A percentile compares a stretch with the other conserved stretches of the same genome.
Conservation (phyloP, 176 grass and related monocot species). For the Carex kokanica region DNA sequence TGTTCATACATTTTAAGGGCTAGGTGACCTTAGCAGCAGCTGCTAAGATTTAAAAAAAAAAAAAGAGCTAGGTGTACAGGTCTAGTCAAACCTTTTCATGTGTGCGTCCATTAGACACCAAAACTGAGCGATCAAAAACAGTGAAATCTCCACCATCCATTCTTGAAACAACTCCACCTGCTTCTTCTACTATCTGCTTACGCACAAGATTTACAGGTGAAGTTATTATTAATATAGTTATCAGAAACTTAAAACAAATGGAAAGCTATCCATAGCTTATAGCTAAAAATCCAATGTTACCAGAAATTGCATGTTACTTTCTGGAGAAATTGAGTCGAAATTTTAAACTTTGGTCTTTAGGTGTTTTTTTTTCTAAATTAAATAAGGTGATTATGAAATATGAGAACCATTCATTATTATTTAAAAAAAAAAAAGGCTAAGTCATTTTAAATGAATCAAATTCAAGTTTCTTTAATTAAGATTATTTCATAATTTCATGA, state of each 20-base stretch:
- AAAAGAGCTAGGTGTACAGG: not conserved
- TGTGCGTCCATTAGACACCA: constrained; percentile 73
- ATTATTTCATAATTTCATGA: not conserved
- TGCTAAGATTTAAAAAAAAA: no score
- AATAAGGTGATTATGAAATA: not conserved
- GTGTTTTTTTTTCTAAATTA: not conserved
- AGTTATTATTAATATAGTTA: constrained; percentile 19
- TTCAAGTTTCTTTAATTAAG: not conserved
- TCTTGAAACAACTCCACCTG: constrained; percentile 74
- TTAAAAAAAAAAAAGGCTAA: not conserved
- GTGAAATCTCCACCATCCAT: constrained; percentile 91
- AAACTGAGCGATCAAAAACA: constrained; percentile 90
- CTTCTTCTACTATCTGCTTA: constrained; percentile 89
- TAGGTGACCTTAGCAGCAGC: not conserved
- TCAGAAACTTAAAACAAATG: not conserved
- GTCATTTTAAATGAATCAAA: not conserved
- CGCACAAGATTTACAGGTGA: constrained; percentile 14
- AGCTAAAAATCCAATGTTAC: not conserved
- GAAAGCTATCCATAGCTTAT: not conserved
- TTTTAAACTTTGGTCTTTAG: not conserved
- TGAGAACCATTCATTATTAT: not conserved
- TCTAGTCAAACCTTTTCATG: constrained; percentile 61
- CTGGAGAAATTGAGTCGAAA: not conserved
- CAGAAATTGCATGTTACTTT: not conserved
- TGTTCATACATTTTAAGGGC: not conserved